These are phyloP conservation scores for Aphanomyces astaci DNA, from an alignment of 352 stramenopile genomes.

Conservation along the genomic window DNA sequence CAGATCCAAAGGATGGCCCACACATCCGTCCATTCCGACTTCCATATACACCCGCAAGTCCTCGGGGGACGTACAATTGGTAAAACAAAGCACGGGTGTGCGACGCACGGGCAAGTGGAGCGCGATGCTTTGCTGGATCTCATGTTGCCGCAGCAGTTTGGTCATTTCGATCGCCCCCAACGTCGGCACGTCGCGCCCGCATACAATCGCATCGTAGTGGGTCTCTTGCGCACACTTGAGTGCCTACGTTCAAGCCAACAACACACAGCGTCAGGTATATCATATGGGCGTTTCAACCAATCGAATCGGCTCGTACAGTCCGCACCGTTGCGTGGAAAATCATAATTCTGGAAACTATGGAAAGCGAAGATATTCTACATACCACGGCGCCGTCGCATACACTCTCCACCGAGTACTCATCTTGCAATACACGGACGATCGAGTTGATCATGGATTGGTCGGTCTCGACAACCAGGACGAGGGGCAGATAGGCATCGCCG, in stretches of 20 bases:
- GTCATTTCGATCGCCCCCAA: conserved; percentile 73
- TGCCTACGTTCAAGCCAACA: conserved; percentile 27
- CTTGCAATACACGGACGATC: neutral
- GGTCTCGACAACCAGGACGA: conserved; percentile 2
- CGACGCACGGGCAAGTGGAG: conserved; percentile 25
- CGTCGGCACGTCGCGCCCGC: conserved; percentile 59
- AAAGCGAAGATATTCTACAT: neutral
- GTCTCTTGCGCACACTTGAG: conserved; percentile 41
- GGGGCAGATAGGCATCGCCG: conserved; percentile 33
- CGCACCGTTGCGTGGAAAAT: too few species aligned
- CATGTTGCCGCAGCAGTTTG: conserved; percentile 62
- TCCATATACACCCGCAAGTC: conserved; percentile 86
- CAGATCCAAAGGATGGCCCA: conserved; percentile 68
- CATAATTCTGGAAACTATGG: too few species aligned
- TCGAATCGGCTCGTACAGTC: too few species aligned
- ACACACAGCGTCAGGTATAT: too few species aligned
- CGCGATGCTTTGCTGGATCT: conserved; percentile 51
- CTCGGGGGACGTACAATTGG: conserved; percentile 37
- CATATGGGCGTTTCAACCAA: neutral
- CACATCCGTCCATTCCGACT: conserved; percentile 86
- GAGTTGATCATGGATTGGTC: neutral
- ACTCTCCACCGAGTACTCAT: conserved; percentile 38
- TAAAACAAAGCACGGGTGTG: conserved; percentile 71
- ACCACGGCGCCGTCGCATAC: conserved; percentile 45
- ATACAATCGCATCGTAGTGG: conserved; percentile 75